A percentile compares a stretch with the other conserved stretches of the same genome.
Conservation (phyloP, 345 rosid species). For the Gossypium turneri region DNA sequence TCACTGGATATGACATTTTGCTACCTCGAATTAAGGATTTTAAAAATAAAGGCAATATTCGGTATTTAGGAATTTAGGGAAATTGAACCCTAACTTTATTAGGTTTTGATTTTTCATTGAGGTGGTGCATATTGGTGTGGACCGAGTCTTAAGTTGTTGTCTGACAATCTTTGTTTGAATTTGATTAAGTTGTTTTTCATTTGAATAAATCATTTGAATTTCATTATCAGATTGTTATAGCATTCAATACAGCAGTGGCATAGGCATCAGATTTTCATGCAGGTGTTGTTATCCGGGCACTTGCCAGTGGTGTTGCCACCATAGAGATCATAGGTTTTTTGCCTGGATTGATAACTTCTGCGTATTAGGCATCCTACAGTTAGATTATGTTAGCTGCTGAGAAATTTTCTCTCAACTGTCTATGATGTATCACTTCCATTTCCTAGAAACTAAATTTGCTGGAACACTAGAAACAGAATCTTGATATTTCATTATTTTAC, state of each 20-base stretch:
- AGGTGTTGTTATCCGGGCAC: not conserved
- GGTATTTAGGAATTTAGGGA: too few relatives aligned
- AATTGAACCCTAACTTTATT: too few relatives aligned
- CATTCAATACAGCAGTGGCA: constrained; percentile 24
- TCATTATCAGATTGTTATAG: too few relatives aligned
- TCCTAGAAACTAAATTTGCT: not conserved
- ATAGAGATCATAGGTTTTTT: not conserved
- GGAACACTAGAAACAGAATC: not conserved
- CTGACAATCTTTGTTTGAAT: too few relatives aligned
- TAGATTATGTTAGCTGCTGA: not conserved
- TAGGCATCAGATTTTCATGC: not conserved
- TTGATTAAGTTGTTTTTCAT: too few relatives aligned
- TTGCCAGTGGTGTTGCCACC: not conserved
- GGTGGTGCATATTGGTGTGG: too few relatives aligned
- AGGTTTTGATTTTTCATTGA: too few relatives aligned
- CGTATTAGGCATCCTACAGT: not conserved
- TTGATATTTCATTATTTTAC: not conserved
- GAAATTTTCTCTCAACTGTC: not conserved
- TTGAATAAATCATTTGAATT: too few relatives aligned
- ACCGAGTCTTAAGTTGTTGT: too few relatives aligned
- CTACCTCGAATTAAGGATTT: too few relatives aligned
- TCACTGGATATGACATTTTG: too few relatives aligned
- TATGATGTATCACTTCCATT: not conserved
- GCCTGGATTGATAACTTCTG: not conserved
- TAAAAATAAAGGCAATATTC: too few relatives aligned